These are phyloP conservation scores for Zychaea mexicana DNA, from an alignment of 371 early-diverging fungal genomes.

Conservation along the genomic window DNA sequence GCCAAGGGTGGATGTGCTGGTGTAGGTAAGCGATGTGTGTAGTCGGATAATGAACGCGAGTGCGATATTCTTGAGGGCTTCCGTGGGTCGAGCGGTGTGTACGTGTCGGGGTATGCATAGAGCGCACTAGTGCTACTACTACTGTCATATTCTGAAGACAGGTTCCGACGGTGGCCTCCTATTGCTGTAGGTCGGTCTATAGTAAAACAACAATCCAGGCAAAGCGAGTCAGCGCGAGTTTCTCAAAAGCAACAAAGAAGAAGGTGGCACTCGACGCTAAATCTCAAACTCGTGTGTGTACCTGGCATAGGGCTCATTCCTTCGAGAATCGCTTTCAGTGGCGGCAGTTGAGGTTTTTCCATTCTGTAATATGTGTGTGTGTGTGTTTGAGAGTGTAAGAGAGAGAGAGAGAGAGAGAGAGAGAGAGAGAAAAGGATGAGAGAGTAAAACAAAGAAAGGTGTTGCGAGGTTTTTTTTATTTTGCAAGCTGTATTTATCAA, in stretches of 20 bases:
- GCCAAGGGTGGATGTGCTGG: neutral
- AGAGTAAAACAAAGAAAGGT: neutral
- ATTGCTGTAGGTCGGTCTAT: neutral
- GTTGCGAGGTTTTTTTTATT: neutral
- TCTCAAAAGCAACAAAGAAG: neutral
- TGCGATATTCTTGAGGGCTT: neutral
- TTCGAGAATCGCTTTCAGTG: slow-evolving; percentile 7
- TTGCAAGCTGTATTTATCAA: neutral
- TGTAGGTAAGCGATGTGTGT: neutral
- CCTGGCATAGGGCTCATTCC: slow-evolving; percentile 3
- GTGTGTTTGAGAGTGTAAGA: neutral
- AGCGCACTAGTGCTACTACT: neutral
- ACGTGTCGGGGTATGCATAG: neutral
- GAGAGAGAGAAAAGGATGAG: neutral
- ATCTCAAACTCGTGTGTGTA: neutral
- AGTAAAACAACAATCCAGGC: neutral
- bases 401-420: neutral
- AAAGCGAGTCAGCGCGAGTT: too few relatives aligned
- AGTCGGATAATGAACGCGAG: neutral
- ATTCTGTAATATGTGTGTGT: neutral
- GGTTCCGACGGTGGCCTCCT: neutral
- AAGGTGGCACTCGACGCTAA: neutral
- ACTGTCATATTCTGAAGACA: neutral
- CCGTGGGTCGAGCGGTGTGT: too few relatives aligned
- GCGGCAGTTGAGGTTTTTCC: slow-evolving; percentile 11